Base-by-base conservation (phyloP, 257 asterid genomes). In the Solanum lycopersicoides region DNA sequence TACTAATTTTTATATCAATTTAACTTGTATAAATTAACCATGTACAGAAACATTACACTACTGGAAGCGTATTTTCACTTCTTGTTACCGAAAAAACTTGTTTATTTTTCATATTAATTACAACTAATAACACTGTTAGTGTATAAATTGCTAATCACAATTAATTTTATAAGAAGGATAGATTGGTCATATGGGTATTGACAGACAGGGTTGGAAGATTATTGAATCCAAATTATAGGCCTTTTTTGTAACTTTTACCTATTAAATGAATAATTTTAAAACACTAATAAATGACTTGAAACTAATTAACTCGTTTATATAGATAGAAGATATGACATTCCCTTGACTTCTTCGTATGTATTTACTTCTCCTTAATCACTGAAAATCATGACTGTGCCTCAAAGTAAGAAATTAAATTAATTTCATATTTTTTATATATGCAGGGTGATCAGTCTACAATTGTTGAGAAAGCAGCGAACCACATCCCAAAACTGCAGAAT, bases 371-470 rank as follows among this genome's bases (percentile, higher is more conserved):
- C 32, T 63, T 63, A 10, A 25, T 66, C 2, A 25, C 10, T 12
- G 20, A 66, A 66, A 66, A 66, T 6, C 10, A 2, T 0, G 18
- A 13, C 73, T 66, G 7, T 18, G 8, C 6, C n/a, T 2, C 2
- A 12, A 7, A 12, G 21, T 80, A 79, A 79, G n/a, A 79, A 45
- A 5, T 79, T 45, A 45, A 45, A 45, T 6, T 45, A 37, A 68
- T 68, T 68, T 68, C 14, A 63, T n/a, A 56, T 56, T 16, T 30
- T 79, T 9, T 45, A 1, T 45, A 28, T 32, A 8, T 47, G 89
- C 91, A 97, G 99, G 93, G 95, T 0, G 98, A 95, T 92, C 94
- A 95, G 89, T 90, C 96, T 39, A 95, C 95, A n/a, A 91, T 95
- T 13, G 98, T 97, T n/a, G 98, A 95, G 74, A 98, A 94, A 89